Evolutionary conservation across 495 filamentous ascomycete species (phyloP).

Genomic region (Lasiosphaeria hispida): DNA sequence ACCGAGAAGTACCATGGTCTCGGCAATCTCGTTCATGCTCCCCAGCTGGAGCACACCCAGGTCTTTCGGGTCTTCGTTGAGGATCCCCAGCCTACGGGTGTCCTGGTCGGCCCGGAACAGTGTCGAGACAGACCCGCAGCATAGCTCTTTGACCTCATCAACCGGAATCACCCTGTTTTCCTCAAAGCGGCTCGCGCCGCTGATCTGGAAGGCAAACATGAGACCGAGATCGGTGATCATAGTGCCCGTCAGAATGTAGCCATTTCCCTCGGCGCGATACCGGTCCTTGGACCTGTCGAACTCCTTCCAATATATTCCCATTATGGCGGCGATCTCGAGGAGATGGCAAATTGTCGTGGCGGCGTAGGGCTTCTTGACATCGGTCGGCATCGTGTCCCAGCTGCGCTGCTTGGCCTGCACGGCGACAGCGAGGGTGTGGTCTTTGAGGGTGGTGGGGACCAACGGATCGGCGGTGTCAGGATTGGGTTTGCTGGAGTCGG

Average conservation of each 20-base stretch:
- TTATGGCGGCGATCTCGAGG: constrained; percentile 49
- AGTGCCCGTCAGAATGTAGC: constrained; percentile 45
- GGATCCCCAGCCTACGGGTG: constrained; percentile 33
- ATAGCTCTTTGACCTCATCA: constrained; percentile 45
- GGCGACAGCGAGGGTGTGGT: constrained; percentile 42
- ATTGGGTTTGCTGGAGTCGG: constrained; percentile 7
- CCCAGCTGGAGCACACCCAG: constrained; percentile 36
- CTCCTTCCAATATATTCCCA: constrained; percentile 52
- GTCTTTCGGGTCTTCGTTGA: constrained; percentile 37
- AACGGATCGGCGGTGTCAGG: background rate
- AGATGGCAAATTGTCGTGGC: constrained; percentile 50
- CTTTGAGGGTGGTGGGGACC: constrained; percentile 3
- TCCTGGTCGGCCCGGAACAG: constrained; percentile 39
- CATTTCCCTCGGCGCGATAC: constrained; percentile 52
- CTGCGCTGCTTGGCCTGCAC: constrained; percentile 46
- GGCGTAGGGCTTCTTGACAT: constrained; percentile 49
- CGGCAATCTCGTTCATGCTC: constrained; percentile 38
- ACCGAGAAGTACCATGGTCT: constrained; percentile 45
- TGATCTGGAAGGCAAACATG: constrained; percentile 45
- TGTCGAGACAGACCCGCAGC: constrained; percentile 47
- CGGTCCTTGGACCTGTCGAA: constrained; percentile 43
- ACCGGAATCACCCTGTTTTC: constrained; percentile 46
- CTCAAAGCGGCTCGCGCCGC: constrained; percentile 40
- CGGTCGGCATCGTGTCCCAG: constrained; percentile 50
- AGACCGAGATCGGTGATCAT: constrained; percentile 43